Conservation (phyloP, 768 basidiomycete species). For the Ramaria sp. region DNA sequence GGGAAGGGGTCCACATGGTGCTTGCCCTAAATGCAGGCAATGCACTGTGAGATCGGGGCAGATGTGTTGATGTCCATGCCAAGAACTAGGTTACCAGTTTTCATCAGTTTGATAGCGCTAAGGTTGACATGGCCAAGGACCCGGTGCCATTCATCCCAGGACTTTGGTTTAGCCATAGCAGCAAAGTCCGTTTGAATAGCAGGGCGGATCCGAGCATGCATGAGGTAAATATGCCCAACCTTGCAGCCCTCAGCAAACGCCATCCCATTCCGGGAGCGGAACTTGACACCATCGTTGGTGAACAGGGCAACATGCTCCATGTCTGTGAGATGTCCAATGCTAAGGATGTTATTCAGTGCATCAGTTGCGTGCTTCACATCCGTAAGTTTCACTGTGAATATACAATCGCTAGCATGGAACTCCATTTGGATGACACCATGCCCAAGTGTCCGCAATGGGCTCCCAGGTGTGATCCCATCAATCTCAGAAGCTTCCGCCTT, state of each 20-base stretch:
- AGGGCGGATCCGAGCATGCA: neutral
- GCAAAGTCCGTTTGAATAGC: no score
- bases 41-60: neutral
- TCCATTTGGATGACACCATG: no score
- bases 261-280: neutral
- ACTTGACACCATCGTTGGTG: neutral
- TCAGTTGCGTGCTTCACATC: no score
- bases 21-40: neutral
- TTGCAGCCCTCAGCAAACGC: neutral
- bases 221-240: neutral
- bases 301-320: neutral
- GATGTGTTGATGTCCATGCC: neutral
- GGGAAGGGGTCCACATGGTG: neutral
- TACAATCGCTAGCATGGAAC: no score
- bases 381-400: no score
- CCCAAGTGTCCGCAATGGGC: no score
- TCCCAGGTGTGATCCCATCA: no score
- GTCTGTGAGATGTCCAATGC: neutral
- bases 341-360: neutral
- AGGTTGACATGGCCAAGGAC: no score
- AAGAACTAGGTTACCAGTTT: neutral
- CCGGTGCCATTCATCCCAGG: no score
- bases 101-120: neutral
- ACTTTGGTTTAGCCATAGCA: no score
- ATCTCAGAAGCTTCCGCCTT: no score